phyloP scores from a whole-genome alignment of 768 basidiomycete species.

The Serendipita sp. region DNA sequence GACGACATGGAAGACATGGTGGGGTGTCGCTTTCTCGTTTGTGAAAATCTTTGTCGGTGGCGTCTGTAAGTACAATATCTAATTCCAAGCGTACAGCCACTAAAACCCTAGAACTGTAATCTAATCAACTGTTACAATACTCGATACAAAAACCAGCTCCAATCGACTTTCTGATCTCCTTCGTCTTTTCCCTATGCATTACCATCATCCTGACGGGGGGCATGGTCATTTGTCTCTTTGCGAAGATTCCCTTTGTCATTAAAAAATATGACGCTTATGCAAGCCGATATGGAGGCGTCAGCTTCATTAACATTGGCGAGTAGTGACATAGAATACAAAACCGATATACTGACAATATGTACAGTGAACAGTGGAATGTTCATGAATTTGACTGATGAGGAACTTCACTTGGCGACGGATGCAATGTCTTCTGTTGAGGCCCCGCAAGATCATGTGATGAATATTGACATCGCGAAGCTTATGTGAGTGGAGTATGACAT shows the following conservation, averaged over 20 bases:
- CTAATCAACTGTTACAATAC: too few relatives aligned
- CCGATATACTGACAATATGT: not conserved
- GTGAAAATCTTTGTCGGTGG: not conserved
- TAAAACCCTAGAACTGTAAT: too few relatives aligned
- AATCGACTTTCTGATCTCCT: not conserved
- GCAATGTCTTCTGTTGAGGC: not conserved
- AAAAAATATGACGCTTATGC: not conserved
- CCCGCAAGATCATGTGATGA: constrained; percentile 1
- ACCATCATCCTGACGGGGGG: constrained; percentile 2
- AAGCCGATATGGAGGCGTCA: not conserved
- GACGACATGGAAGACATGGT: not conserved
- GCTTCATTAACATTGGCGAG: constrained; percentile 2
- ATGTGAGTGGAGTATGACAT: constrained; percentile 4
- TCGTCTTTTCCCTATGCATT: not conserved
- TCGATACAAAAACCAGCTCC: not conserved
- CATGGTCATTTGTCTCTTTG: not conserved
- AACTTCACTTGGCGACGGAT: not conserved
- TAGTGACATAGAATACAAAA: not conserved
- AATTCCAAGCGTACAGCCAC: too few relatives aligned
- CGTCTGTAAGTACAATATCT: not conserved
- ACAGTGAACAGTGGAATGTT: constrained; percentile 2
- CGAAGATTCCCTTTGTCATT: not conserved
- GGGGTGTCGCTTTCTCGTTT: not conserved
- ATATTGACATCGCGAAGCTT: constrained; percentile 13
- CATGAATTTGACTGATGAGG: not conserved